Evolutionary conservation across 306 rosid species (phyloP), one percentile per base, ranked within the genome.

Genomic region (Malus sieversii): DNA sequence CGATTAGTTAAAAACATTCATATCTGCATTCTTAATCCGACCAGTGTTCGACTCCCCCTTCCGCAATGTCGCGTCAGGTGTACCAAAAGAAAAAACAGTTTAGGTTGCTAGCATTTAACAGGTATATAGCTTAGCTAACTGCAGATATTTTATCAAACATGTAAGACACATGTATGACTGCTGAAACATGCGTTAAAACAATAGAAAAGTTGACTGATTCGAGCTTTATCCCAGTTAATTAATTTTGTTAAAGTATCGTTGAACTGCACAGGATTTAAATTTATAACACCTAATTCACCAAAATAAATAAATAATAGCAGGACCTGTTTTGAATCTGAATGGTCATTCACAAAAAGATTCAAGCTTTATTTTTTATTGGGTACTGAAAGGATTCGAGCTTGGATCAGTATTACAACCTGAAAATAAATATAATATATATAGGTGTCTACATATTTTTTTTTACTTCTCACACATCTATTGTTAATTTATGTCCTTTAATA

Each of bases 121-220:
- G 77, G 23, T 73, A 38, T 8, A 38, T 38, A 60, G 68, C 77
- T 73, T 16, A 73, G 32, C 77, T 40, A 73, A 42, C 45, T 38
- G 14, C 22, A 1, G 66, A 27, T 14, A 61, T 13, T 3, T 6
- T 46, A 46, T 16, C 12, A 61, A 13, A 6, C 18, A 12, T 61
- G 20, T 61, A 3, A 58, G 11, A n/a, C 13, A 9, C 4, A 48
- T 58, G 30, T 58, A 58, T 15, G 38, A 61, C 66, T 61, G 35
- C 8, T 61, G 2, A 61, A 61, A 25, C 38, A 61, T 61, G 66
- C 20, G 19, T 27, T 20, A 14, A 61, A 64, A 15, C 35, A 16
- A 38, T 64, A 32, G 44, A 61, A 61, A 61, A 16, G 30, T 27
- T 27, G 19, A 27, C 66, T 27, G 20, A 15, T 61, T 16, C 38